Base-by-base conservation (phyloP, 768 basidiomycete genomes). In the Chiua virens region DNA sequence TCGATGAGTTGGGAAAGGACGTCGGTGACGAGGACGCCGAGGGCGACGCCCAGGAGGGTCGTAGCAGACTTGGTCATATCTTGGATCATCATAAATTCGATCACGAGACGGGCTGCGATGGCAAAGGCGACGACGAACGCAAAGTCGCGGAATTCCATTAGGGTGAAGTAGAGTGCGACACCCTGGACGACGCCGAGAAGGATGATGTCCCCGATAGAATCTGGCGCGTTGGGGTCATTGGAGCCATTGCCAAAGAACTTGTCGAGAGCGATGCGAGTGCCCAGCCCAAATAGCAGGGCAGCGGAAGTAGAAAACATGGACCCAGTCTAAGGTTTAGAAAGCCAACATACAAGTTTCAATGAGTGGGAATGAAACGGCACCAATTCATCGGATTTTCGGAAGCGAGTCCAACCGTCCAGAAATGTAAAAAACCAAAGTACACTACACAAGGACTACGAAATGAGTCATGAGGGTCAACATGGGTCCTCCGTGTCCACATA, bases 151-250 rank as follows among this genome's bases (percentile, higher is more conserved):
- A 77, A 75, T 63, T 79, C 75, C 59, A 72, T 81, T 54, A 80
- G 76, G 48, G 85, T 75, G 61, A 81, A 85, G 60, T 89, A 85
- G 45, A 92, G 73, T 22, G 79, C 85, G 56, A 87, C 81, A 44
- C 89, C 89, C 67, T 89, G 86, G 78, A 86, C 83, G 59, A 85
- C 77, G 45, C 89, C 89, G 45, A 79, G 70, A 50, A 92, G 80
- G 63, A 89, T 70, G 59, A 77, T 75, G 61, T 87, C 80, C 52
- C 79, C 78, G 37, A 85, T 67, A 57, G 79, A 70, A 20, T 64
- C 59, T 1, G 64, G 59, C 4, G 21, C 18, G 41, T 34, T 61
- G 32, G 56, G 57, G 44, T 74, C 76, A 44, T 71, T 70, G 18
- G 59, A 52, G 55, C 25, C 67, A 52, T 73, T 73, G 55, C 71